Evolutionary conservation across 2,329 filamentous ascomycete genomes (phyloP).

Genomic region (Botrytis byssoidea): DNA sequence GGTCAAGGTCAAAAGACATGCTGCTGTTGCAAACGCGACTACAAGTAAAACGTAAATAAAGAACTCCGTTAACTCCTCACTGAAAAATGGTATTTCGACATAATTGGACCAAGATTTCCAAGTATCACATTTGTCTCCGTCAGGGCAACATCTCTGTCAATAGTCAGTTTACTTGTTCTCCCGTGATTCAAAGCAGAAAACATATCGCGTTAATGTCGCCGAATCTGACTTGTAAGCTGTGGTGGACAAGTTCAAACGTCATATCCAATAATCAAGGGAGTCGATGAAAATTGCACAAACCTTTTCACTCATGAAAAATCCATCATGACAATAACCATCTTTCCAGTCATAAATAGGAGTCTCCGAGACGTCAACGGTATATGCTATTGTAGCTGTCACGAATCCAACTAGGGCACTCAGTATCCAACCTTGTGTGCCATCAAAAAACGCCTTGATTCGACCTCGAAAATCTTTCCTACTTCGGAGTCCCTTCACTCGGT

Average conservation of each 20-base stretch:
- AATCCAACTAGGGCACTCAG: conserved; percentile 87
- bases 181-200: neutral
- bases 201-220: neutral
- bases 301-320: conserved; percentile 74
- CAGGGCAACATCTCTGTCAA: conserved; percentile 53
- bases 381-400: conserved; percentile 80
- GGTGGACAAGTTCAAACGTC: neutral
- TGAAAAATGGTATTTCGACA: conserved; percentile 34
- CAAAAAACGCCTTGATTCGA: conserved; percentile 72
- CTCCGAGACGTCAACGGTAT: conserved; percentile 85
- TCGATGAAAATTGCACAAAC: conserved; percentile 40
- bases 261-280: neutral
- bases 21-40: conserved; percentile 64
- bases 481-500: conserved; percentile 79
- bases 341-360: conserved; percentile 86
- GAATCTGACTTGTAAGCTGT: neutral
- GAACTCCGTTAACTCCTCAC: conserved; percentile 69
- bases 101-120: conserved; percentile 62
- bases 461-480: conserved; percentile 81
- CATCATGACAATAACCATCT: conserved; percentile 73
- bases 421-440: conserved; percentile 91
- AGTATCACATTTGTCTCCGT: conserved; percentile 52
- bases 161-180: conserved; percentile 27
- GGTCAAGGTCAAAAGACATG: conserved; percentile 77
- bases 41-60: conserved; percentile 71